Conservation (phyloP, 768 basidiomycete genomes). For the Kwoniella dejecticola region DNA sequence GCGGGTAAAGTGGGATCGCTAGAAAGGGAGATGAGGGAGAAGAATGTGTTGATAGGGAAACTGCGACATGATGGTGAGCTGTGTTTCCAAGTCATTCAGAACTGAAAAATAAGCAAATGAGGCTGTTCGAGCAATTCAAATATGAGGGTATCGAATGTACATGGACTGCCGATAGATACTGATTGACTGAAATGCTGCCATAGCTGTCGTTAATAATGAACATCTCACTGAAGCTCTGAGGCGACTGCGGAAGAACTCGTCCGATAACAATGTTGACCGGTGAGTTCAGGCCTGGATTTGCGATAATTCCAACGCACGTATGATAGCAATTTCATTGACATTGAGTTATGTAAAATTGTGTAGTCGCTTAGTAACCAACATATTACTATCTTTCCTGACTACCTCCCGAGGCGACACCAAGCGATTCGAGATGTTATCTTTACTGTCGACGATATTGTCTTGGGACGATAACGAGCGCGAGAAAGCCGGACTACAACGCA, state of each 20-base stretch:
- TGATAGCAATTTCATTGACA: too few species aligned
- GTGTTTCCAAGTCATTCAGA: neutral
- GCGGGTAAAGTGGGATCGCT: conserved; percentile 69
- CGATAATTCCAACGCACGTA: too few species aligned
- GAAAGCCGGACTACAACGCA: conserved; percentile 79
- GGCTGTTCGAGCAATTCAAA: too few species aligned
- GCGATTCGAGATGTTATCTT: conserved; percentile 91
- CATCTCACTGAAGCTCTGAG: conserved; percentile 98
- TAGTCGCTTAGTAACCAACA: conserved; percentile 86
- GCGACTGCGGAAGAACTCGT: conserved; percentile 78
- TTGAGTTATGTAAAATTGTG: too few species aligned
- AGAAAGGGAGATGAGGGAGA: conserved; percentile 91
- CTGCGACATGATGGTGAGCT: conserved; percentile 84
- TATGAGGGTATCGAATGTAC: too few species aligned
- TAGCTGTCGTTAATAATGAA: conserved; percentile 95
- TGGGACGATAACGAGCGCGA: conserved; percentile 92
- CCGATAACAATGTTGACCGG: conserved; percentile 83
- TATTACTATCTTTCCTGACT: conserved; percentile 82
- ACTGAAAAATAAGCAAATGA: too few species aligned
- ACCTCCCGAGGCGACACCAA: conserved; percentile 91
- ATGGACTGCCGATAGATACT: too few species aligned
- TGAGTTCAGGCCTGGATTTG: conserved; percentile 24
- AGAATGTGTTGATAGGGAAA: conserved; percentile 91
- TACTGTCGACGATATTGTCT: conserved; percentile 83
- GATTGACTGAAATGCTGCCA: neutral